phyloP scores from a whole-genome alignment of 306 rosid species.

The Hippophae tibetana region DNA sequence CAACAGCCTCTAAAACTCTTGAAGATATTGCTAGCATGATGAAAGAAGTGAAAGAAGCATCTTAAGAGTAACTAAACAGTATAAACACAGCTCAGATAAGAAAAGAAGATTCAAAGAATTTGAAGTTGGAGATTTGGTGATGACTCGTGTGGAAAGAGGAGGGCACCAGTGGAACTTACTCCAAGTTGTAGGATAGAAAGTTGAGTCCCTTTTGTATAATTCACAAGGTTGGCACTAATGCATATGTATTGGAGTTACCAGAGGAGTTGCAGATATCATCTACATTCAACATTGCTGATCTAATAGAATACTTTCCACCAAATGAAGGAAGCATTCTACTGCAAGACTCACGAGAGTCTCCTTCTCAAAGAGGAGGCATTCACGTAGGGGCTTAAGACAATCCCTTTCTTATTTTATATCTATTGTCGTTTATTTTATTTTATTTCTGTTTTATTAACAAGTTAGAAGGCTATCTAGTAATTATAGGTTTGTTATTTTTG shows the following conservation, averaged over 20 bases:
- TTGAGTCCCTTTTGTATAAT: neutral
- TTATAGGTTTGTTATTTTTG: no score
- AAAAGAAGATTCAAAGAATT: neutral
- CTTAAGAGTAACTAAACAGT: no score
- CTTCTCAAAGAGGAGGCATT: neutral
- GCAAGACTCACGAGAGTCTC: neutral
- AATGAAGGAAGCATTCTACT: neutral
- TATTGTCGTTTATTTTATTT: no score
- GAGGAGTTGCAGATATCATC: neutral
- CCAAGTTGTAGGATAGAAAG: neutral
- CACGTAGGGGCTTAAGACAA: no score
- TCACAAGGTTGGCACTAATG: neutral
- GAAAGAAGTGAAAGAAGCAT: neutral
- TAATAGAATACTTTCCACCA: neutral
- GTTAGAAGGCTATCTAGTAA: no score
- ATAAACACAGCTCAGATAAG: neutral
- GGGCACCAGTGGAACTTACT: neutral
- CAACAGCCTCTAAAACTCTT: neutral
- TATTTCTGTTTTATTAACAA: no score
- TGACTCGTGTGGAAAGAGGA: neutral
- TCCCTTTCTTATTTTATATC: no score
- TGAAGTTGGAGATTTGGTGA: neutral
- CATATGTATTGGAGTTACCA: neutral
- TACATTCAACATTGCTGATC: neutral
- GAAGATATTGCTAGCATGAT: no score